Conservation (phyloP, 805 yeast species). For the Saturnispora galanensis region DNA sequence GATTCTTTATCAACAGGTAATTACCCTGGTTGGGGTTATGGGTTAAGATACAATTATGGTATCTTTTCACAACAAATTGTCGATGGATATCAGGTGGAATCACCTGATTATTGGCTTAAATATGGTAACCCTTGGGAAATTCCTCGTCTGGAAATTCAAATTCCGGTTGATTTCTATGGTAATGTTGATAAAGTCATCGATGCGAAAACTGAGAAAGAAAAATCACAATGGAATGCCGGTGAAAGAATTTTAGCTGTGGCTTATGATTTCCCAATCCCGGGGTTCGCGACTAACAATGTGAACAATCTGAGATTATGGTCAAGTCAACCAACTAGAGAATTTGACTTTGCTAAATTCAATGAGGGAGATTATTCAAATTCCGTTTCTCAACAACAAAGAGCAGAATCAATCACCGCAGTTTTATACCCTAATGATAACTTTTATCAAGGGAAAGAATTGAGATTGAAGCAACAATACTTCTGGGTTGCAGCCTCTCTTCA, state of each 20-base stretch:
- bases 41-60: slow-evolving; percentile 87
- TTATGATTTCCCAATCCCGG: slow-evolving; percentile 88
- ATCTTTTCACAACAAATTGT: slow-evolving; percentile 82
- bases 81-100: slow-evolving; percentile 89
- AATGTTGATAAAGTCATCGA: slow-evolving; percentile 50
- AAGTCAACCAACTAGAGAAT: slow-evolving; percentile 81
- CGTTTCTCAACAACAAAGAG: slow-evolving; percentile 74
- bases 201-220: slow-evolving; percentile 42
- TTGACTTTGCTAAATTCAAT: slow-evolving; percentile 84
- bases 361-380: slow-evolving; percentile 84
- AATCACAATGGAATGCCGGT: slow-evolving; percentile 76
- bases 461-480: slow-evolving; percentile 91
- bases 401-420: slow-evolving; percentile 88
- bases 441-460: slow-evolving; percentile 79
- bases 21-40: slow-evolving; percentile 96
- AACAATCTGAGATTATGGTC: slow-evolving; percentile 88
- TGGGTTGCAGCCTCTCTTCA: slow-evolving; percentile 94
- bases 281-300: slow-evolving; percentile 71
- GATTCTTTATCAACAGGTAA: slow-evolving; percentile 81
- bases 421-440: slow-evolving; percentile 92
- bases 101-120: slow-evolving; percentile 91
- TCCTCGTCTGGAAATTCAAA: slow-evolving; percentile 73
- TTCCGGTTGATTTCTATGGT: slow-evolving; percentile 88
- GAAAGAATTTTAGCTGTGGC: slow-evolving; percentile 86
- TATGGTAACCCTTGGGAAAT: slow-evolving; percentile 92